Base-by-base conservation (phyloP, 2,329 filamentous ascomycete species). In the Aspergillus puulaauensis region DNA sequence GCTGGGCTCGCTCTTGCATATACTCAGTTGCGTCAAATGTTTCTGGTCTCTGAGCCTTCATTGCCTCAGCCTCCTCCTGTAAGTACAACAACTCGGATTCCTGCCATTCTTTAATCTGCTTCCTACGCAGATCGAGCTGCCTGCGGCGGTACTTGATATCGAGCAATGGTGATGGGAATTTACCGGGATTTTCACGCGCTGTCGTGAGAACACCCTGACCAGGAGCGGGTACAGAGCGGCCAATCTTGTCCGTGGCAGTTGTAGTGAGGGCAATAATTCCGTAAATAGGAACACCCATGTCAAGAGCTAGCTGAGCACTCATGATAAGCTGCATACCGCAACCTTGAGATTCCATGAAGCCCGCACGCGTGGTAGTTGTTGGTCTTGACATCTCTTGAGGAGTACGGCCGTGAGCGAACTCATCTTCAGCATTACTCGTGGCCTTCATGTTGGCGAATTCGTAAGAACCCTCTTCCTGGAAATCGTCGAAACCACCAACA, bases 381-480 rank as follows among this genome's bases (percentile, higher is more conserved):
- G 95, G 95, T 61, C 95, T 89, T 33, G 96, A 99, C 95, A 99
- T 99, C 78, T 99, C 95, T 76, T 88, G 86, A 12, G 95, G 93
- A 50, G 95, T 98, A 65, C 95, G 91, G 48, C 95, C 95, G 70
- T 98, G 95, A 9, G 88, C 91, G 68, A 99, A 91, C 76, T 99
- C 96, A 66, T 98, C 93, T 61, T 97, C 90, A 24, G 93, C 93
- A 73, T 98, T 99, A 84, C 93, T 97, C 56, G 95, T 99, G 59
- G 95, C 95, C 80, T 96, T 96, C 95, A 99, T 99, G 83, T 99
- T 99, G 82, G 95, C 95, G 75, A 99, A 99, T 77, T 99, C 95
- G 72, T 97, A 99, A 1, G 95, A 99, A 52, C 95, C 96, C 79
- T 99, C 95, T 79, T 99, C 95, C 71, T 96, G 92, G 82, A 99